Percentiles rank a stretch among this genome's conserved stretches.
Evolutionary conservation across 257 asterid species (phyloP).

Genomic region (Gentiana straminea): DNA sequence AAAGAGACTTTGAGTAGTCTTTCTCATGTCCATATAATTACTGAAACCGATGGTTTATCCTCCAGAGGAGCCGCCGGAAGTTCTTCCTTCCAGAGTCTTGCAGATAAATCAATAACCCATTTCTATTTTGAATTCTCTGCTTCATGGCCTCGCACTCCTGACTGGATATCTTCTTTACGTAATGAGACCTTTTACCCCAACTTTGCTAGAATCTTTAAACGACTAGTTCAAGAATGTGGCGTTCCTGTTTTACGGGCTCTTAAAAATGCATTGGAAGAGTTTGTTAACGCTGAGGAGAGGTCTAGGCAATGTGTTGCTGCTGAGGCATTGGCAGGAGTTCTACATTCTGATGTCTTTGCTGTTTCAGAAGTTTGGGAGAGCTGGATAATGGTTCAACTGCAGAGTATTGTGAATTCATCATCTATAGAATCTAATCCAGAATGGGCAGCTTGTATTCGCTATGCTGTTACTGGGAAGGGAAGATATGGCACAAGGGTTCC

Average conservation of each 20-base stretch:
- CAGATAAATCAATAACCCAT: slow-evolving; percentile 86
- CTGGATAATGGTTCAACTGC: slow-evolving; percentile 73
- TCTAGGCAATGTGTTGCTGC: slow-evolving; percentile 99
- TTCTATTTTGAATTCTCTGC: slow-evolving; percentile 97
- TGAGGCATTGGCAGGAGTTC: slow-evolving; percentile 89
- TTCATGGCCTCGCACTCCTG: slow-evolving; percentile 98
- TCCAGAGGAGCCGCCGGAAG: slow-evolving; percentile 71
- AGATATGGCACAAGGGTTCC: slow-evolving; percentile 76
- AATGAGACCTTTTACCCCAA: slow-evolving; percentile 74
- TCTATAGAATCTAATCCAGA: slow-evolving; percentile 94
- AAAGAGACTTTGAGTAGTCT: slow-evolving; percentile 74
- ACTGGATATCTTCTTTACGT: slow-evolving; percentile 88
- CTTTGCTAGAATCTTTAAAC: slow-evolving; percentile 84
- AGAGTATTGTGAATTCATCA: slow-evolving; percentile 66
- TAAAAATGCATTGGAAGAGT: slow-evolving; percentile 61
- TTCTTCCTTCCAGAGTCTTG: slow-evolving; percentile 76
- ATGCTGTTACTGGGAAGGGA: slow-evolving; percentile 96
- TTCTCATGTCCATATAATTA: slow-evolving; percentile 80
- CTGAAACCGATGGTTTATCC: slow-evolving; percentile 58
- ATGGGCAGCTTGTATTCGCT: slow-evolving; percentile 91
- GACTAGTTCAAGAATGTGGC: slow-evolving; percentile 96
- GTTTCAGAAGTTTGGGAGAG: slow-evolving; percentile 90
- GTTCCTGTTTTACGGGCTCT: slow-evolving; percentile 65
- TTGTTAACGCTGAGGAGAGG: slow-evolving; percentile 81
- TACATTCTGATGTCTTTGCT: slow-evolving; percentile 85